Conservation (phyloP, 805 yeast species). For the Yarrowia keelungensis region DNA sequence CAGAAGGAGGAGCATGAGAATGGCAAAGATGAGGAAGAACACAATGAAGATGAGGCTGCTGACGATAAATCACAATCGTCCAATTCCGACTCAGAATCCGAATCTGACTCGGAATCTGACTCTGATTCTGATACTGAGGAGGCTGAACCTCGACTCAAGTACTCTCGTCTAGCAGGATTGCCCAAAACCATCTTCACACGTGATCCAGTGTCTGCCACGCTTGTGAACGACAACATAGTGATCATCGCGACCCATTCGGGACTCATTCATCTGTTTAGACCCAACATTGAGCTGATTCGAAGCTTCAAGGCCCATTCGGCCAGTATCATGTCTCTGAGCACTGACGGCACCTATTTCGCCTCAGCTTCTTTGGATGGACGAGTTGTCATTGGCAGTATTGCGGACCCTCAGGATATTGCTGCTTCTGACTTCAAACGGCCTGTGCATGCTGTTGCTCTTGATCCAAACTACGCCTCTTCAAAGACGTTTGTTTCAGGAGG, state of each 20-base stretch:
- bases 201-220: slow-evolving; percentile 80
- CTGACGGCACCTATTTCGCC: slow-evolving; percentile 78
- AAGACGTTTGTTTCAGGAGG: slow-evolving; percentile 86
- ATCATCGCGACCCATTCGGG: slow-evolving; percentile 94
- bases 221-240: slow-evolving; percentile 64
- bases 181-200: slow-evolving; percentile 73
- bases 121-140: slow-evolving; percentile 46
- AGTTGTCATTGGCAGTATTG: slow-evolving; percentile 76
- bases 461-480: slow-evolving; percentile 66
- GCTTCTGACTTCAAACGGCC: slow-evolving; percentile 89
- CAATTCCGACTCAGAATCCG: slow-evolving; percentile 40
- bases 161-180: slow-evolving; percentile 69
- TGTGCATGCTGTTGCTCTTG: slow-evolving; percentile 83
- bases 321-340: slow-evolving; percentile 73
- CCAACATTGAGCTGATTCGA: slow-evolving; percentile 66
- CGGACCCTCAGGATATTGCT: slow-evolving; percentile 65
- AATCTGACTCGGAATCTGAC: slow-evolving; percentile 17
- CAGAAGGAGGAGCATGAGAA: not conserved
- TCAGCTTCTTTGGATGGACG: slow-evolving; percentile 96
- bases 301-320: slow-evolving; percentile 87
- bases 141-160: slow-evolving; percentile 62
- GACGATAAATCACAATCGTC: not conserved
- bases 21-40: not conserved
- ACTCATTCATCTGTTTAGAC: slow-evolving; percentile 67
- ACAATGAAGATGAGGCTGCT: not conserved